Evolutionary conservation across 2,329 filamentous ascomycete genomes (phyloP).

Genomic region (Aspergillus pseudoterreus): DNA sequence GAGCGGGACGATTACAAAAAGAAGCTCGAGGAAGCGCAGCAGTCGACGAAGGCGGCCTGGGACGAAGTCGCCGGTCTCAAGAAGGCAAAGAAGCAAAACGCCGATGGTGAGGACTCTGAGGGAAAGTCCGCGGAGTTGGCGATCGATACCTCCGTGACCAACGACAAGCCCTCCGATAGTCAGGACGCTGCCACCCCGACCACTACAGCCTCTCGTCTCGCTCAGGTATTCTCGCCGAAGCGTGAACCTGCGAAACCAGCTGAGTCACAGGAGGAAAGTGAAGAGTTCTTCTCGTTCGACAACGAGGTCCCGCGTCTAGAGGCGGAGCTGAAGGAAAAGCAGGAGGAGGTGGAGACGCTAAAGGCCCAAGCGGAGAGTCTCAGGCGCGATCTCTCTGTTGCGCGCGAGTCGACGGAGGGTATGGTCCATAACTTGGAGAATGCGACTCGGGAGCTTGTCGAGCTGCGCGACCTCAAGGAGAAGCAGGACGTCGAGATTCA

Average conservation of each 20-base stretch:
- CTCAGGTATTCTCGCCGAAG: conserved; percentile 3
- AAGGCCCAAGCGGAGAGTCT: conserved; percentile 65
- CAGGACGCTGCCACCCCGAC: conserved; percentile 27
- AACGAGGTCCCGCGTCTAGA: conserved; percentile 81
- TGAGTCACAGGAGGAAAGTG: conserved; percentile 39
- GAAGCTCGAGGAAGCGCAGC: conserved; percentile 66
- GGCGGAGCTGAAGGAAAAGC: conserved; percentile 65
- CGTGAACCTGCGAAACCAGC: conserved; percentile 5
- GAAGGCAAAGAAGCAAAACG: conserved; percentile 30
- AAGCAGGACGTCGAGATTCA: conserved; percentile 47
- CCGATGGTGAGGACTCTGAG: conserved; percentile 26
- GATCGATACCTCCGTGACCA: conserved; percentile 12
- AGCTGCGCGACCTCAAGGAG: conserved; percentile 51
- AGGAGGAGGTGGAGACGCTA: conserved; percentile 67
- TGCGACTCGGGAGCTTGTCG: conserved; percentile 61
- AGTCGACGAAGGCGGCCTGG: conserved; percentile 57
- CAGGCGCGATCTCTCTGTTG: conserved; percentile 66
- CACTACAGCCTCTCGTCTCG: conserved; percentile 8
- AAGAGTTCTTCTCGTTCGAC: conserved; percentile 91
- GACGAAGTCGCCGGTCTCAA: conserved; percentile 62
- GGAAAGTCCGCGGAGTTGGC: conserved; percentile 10
- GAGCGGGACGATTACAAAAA: conserved; percentile 79
- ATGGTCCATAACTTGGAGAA: conserved; percentile 65
- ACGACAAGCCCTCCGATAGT: conserved; percentile 9
- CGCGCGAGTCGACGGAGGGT: conserved; percentile 66